Conservation (phyloP, 2,329 filamentous ascomycete genomes). For the Aspergillus candidus region DNA sequence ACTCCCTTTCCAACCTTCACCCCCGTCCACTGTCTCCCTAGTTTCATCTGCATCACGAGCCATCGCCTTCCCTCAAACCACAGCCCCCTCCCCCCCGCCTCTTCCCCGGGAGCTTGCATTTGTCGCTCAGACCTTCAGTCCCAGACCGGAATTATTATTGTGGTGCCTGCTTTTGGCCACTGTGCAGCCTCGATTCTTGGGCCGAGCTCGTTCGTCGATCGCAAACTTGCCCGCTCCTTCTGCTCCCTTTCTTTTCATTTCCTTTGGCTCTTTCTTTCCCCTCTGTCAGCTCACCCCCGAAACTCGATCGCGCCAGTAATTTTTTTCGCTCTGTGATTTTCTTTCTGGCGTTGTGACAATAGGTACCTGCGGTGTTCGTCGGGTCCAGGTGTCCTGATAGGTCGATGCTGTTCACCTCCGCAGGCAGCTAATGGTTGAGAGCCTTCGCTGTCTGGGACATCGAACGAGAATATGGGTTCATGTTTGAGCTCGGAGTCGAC, state of each 20-base stretch:
- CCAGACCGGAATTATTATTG: conserved; percentile 11
- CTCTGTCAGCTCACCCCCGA: neutral
- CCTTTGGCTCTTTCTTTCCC: neutral
- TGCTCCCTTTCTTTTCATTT: conserved; percentile 4
- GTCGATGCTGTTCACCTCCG: conserved; percentile 22
- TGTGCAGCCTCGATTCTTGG: conserved; percentile 15
- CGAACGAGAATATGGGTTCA: conserved; percentile 62
- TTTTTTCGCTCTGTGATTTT: neutral
- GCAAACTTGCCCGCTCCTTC: conserved; percentile 9
- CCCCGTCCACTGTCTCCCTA: conserved; percentile 9
- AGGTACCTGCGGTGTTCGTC: neutral
- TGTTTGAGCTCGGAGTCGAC: conserved; percentile 80
- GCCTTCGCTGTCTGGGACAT: conserved; percentile 18
- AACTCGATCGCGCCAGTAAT: conserved; percentile 7
- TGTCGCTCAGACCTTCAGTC: conserved; percentile 15
- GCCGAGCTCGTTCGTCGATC: conserved; percentile 10
- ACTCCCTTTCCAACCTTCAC: conserved; percentile 6
- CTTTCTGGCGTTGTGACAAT: neutral
- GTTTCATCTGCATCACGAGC: conserved; percentile 16
- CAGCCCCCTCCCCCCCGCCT: conserved; percentile 1
- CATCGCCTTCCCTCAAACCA: conserved; percentile 1
- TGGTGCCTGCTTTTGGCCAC: conserved; percentile 7
- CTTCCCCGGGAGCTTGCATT: conserved; percentile 17
- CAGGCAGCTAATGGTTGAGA: conserved; percentile 19
- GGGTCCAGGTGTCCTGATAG: conserved; percentile 17